A percentile compares a stretch with the other conserved stretches of the same genome.
These are phyloP conservation scores for Tuber borchii DNA, from an alignment of 495 filamentous ascomycete species.

Conservation along the genomic window DNA sequence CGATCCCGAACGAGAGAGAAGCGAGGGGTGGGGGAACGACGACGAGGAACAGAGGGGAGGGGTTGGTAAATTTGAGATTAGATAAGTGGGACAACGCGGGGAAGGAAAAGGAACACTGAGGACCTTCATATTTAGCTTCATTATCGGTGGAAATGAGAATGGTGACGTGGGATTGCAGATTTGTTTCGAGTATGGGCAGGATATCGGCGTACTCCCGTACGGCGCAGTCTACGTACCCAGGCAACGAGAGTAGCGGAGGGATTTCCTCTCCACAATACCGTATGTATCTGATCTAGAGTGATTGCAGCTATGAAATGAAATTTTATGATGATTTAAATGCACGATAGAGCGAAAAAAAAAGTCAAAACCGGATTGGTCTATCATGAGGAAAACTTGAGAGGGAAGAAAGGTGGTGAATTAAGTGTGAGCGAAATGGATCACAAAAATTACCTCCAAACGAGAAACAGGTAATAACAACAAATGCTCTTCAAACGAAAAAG, in stretches of 20 bases:
- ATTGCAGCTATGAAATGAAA: neutral
- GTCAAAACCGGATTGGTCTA: neutral
- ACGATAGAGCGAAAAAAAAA: neutral
- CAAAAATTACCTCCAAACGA: neutral
- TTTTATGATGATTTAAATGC: neutral
- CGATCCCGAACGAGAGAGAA: neutral
- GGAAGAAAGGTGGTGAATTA: neutral
- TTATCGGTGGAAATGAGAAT: neutral
- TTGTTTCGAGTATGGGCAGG: neutral
- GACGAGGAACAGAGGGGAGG: neutral
- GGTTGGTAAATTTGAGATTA: neutral
- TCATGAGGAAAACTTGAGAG: neutral
- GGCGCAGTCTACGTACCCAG: neutral
- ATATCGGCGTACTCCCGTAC: neutral
- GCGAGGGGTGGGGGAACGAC: neutral
- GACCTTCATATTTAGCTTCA: neutral
- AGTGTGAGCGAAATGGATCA: neutral
- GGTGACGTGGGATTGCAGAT: constrained; percentile 1
- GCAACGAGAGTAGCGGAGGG: neutral
- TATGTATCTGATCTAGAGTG: neutral
- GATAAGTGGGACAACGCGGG: constrained; percentile 1
- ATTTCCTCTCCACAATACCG: neutral
- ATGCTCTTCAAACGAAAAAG: neutral
- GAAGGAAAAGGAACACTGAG: neutral
- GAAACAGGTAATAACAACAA: neutral